Evolutionary conservation across 108 stramenopile species (phyloP).

Genomic region (Nitzschia putrida): DNA sequence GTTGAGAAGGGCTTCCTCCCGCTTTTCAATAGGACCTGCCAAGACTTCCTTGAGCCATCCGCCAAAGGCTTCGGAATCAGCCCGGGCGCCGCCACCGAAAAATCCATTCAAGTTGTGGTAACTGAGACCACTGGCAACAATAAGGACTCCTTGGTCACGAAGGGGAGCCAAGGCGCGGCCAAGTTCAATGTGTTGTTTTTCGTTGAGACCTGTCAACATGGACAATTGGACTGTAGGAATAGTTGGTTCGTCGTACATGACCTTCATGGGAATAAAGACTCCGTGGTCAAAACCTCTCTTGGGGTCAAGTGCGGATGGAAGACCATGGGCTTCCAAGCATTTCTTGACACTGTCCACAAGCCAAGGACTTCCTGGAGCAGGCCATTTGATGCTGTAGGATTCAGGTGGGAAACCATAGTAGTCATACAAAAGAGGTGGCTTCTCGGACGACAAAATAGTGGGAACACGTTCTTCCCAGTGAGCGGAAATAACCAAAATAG

Average conservation of each 20-base stretch:
- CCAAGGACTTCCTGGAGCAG: constrained; percentile 58
- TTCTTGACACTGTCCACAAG: constrained; percentile 51
- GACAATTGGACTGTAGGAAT: constrained; percentile 80
- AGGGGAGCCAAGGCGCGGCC: constrained; percentile 67
- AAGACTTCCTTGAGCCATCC: constrained; percentile 47
- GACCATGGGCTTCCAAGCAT: constrained; percentile 33
- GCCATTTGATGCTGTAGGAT: constrained; percentile 72
- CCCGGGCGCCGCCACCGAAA: constrained; percentile 25
- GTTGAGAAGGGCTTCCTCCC: constrained; percentile 15
- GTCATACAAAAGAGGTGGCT: constrained; percentile 65
- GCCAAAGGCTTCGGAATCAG: constrained; percentile 36
- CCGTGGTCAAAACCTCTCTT: constrained; percentile 86
- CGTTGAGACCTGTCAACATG: constrained; percentile 42
- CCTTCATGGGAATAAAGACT: constrained; percentile 81
- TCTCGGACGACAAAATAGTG: constrained; percentile 26
- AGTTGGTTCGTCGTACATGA: constrained; percentile 76
- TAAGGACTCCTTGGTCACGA: constrained; percentile 61
- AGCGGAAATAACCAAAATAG: constrained; percentile 48
- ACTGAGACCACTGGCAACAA: constrained; percentile 76
- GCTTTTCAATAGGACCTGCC: neutral
- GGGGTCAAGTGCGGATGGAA: constrained; percentile 35
- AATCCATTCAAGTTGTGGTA: constrained; percentile 67
- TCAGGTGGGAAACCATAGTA: constrained; percentile 81
- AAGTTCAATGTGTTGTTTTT: constrained; percentile 49
- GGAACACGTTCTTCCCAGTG: constrained; percentile 49